Percentiles rank a stretch among this genome's conserved stretches.
Evolutionary conservation across 495 filamentous ascomycete genomes (phyloP).

Genomic region (Lophiostoma macrostomum): DNA sequence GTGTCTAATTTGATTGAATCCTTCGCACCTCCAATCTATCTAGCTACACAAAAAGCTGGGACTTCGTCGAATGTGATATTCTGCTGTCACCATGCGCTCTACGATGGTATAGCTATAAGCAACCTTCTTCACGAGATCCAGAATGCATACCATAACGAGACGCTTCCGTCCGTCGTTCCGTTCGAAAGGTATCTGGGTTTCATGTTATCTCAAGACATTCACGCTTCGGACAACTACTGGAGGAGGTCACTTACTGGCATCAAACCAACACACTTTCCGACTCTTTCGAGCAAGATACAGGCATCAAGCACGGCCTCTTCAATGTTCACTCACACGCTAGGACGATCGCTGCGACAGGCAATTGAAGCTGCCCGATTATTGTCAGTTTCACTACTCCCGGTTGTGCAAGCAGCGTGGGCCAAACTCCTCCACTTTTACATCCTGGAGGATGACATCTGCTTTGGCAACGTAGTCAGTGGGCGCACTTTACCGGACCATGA

Average conservation of each 20-base stretch:
- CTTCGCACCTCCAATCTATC: constrained; percentile 17
- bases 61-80: constrained; percentile 15
- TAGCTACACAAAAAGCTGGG: background rate
- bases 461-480: constrained; percentile 76
- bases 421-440: constrained; percentile 53
- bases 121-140: constrained; percentile 65
- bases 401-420: constrained; percentile 70
- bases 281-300: constrained; percentile 26
- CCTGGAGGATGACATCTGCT: constrained; percentile 64
- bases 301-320: background rate
- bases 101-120: constrained; percentile 71
- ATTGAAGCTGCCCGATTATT: constrained; percentile 48
- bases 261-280: constrained; percentile 48
- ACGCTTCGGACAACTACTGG: constrained; percentile 61
- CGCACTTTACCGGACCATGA: constrained; percentile 61
- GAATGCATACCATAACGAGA: constrained; percentile 43
- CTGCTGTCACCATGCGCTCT: constrained; percentile 67
- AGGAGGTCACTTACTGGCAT: constrained; percentile 48
- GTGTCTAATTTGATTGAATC: constrained; percentile 5
- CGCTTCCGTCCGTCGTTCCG: constrained; percentile 45
- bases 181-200: constrained; percentile 53
- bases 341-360: constrained; percentile 45
- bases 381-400: constrained; percentile 59
- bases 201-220: constrained; percentile 42
- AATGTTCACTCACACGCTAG: constrained; percentile 16